Conservation (phyloP, 1,284 basidiomycete genomes). For the Melanopsichium pennsylvanicum region DNA sequence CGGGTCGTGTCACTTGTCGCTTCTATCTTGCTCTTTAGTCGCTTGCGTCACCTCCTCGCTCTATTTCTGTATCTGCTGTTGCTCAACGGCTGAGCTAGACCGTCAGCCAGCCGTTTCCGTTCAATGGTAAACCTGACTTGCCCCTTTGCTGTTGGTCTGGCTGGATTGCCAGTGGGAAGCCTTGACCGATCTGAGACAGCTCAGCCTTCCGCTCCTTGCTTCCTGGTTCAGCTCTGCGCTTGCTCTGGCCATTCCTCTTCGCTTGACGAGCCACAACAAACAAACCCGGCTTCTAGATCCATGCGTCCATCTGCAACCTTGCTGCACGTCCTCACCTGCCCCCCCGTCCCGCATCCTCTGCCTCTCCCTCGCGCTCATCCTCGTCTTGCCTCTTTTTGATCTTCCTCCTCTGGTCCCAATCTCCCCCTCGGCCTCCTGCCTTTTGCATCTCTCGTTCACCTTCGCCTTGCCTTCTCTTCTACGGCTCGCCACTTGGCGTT, state of each 20-base stretch:
- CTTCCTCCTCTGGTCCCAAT: neutral
- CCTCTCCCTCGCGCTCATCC: neutral
- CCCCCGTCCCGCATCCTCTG: neutral
- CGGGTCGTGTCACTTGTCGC: neutral
- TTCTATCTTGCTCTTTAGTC: neutral
- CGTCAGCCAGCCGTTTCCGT: no score
- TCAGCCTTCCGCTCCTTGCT: neutral
- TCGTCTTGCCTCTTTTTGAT: neutral
- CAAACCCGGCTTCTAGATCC: conserved; percentile 33
- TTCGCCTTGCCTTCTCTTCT: neutral
- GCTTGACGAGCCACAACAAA: conserved; percentile 18
- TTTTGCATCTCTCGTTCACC: neutral
- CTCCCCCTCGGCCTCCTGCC: neutral
- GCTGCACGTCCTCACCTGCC: conserved; percentile 1
- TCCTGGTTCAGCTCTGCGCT: neutral
- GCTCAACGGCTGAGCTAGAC: no score
- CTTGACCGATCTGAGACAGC: neutral
- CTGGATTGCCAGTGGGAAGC: no score
- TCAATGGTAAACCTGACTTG: no score
- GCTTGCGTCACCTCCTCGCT: neutral
- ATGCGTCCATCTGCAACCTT: conserved; percentile 20
- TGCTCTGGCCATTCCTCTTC: conserved; percentile 1
- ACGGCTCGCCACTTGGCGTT: neutral
- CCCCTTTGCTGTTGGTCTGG: no score
- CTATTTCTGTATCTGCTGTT: no score